Evolutionary conservation across 2,329 filamentous ascomycete species (phyloP).

Genomic region (Capronia americana): DNA sequence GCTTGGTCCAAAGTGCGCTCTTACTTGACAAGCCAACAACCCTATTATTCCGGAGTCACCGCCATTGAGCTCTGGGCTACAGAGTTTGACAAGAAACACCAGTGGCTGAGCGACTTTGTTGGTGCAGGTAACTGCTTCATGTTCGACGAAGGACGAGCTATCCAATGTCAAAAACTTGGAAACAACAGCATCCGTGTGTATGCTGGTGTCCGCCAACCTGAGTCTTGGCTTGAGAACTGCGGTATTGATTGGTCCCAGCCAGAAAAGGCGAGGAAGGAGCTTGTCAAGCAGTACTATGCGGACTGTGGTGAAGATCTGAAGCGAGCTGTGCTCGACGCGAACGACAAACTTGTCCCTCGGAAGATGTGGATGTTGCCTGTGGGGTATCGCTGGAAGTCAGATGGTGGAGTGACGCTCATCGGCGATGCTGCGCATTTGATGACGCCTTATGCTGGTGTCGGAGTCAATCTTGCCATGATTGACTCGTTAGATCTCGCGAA

Average conservation of each 20-base stretch:
- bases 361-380: conserved; percentile 62
- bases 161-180: conserved; percentile 56
- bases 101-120: conserved; percentile 53
- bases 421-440: conserved; percentile 47
- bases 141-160: conserved; percentile 50
- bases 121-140: conserved; percentile 58
- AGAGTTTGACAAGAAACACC: conserved; percentile 51
- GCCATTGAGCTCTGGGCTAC: conserved; percentile 53
- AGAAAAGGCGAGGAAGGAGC: conserved; percentile 47
- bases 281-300: conserved; percentile 48
- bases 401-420: conserved; percentile 59
- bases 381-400: conserved; percentile 56
- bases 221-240: conserved; percentile 51
- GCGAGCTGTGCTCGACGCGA: conserved; percentile 51
- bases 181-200: conserved; percentile 56
- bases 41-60: conserved; percentile 46
- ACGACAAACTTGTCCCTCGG: conserved; percentile 49
- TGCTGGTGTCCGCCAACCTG: conserved; percentile 48
- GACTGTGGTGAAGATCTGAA: conserved; percentile 55
- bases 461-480: conserved; percentile 36
- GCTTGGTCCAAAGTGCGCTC: conserved; percentile 49
- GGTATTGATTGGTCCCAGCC: conserved; percentile 54
- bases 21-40: conserved; percentile 40
- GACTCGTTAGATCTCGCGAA: conserved; percentile 35
- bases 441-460: conserved; percentile 36